A percentile compares a stretch with the other conserved stretches of the same genome.
Conservation (phyloP, 225 moss, liverwort and hornwort genomes). For the Pseudisothecium myosuroides region DNA sequence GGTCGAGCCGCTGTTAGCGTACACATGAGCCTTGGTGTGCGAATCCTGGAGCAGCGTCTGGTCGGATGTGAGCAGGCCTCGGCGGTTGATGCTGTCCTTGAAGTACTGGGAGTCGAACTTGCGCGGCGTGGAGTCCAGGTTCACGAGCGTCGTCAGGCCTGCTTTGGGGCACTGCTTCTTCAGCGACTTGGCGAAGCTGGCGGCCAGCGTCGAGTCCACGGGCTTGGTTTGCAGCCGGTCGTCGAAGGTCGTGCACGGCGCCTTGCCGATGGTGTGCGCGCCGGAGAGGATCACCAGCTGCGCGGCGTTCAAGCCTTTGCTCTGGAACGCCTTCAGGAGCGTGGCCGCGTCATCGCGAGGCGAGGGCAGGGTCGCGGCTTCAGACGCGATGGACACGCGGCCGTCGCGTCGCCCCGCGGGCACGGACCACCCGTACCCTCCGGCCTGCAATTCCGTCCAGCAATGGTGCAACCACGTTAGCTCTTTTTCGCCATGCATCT, state of each 20-base stretch:
- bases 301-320: not conserved
- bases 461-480: not conserved
- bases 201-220: not conserved
- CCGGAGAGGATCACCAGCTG: constrained; percentile 16
- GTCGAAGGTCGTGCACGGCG: not conserved
- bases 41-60: not conserved
- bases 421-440: constrained; percentile 1
- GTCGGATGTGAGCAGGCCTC: constrained; percentile 2
- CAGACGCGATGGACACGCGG: not conserved
- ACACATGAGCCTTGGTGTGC: not conserved
- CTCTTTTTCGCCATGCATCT: not conserved
- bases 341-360: not conserved
- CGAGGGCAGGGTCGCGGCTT: not conserved
- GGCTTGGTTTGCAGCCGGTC: not conserved
- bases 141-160: not conserved
- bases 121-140: constrained; percentile 2
- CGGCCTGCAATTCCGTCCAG: not conserved
- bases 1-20: not conserved
- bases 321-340: not conserved
- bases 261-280: constrained; percentile 10
- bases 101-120: constrained; percentile 16
- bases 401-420: constrained; percentile 18
- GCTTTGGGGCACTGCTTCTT: not conserved
- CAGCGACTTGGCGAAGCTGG: not conserved
- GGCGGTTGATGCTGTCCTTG: not conserved